Percentiles rank a stretch among this genome's conserved stretches.
phyloP scores from a whole-genome alignment of 2,329 filamentous ascomycete species.

The Bipolaris cookei region DNA sequence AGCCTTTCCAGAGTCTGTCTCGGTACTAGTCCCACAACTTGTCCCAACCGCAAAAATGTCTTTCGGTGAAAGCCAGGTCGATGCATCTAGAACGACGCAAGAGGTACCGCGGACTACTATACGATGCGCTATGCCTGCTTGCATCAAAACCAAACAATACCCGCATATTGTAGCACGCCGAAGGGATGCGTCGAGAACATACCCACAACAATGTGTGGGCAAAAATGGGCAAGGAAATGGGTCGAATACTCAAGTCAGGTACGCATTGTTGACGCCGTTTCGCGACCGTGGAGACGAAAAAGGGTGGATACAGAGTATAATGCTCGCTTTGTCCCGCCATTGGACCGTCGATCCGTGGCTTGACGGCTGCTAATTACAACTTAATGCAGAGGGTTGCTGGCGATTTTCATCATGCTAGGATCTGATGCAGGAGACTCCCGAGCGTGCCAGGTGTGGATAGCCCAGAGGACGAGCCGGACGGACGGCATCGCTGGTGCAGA shows the following conservation, averaged over 20 bases:
- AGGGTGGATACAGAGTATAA: constrained; percentile 29
- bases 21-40: constrained; percentile 5
- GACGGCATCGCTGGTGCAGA: not conserved
- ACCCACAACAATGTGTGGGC: constrained; percentile 23
- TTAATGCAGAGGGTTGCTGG: constrained; percentile 13
- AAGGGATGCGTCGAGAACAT: constrained; percentile 18
- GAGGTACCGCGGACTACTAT: constrained; percentile 31
- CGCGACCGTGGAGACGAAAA: constrained; percentile 13
- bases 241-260: constrained; percentile 19
- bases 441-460: not conserved
- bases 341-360: constrained; percentile 9
- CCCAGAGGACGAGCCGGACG: constrained; percentile 1
- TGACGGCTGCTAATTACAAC: constrained; percentile 13
- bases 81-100: constrained; percentile 19
- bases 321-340: constrained; percentile 22
- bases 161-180: constrained; percentile 8
- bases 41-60: not conserved
- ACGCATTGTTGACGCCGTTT: constrained; percentile 25
- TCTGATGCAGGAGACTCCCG: constrained; percentile 6
- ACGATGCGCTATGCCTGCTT: constrained; percentile 18
- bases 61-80: not conserved
- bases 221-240: constrained; percentile 1
- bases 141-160: constrained; percentile 11
- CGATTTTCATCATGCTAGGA: constrained; percentile 11
- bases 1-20: constrained; percentile 4